Evolutionary conservation across 176 grass and related monocot genomes (phyloP).

Genomic region (Carex cristatella): DNA sequence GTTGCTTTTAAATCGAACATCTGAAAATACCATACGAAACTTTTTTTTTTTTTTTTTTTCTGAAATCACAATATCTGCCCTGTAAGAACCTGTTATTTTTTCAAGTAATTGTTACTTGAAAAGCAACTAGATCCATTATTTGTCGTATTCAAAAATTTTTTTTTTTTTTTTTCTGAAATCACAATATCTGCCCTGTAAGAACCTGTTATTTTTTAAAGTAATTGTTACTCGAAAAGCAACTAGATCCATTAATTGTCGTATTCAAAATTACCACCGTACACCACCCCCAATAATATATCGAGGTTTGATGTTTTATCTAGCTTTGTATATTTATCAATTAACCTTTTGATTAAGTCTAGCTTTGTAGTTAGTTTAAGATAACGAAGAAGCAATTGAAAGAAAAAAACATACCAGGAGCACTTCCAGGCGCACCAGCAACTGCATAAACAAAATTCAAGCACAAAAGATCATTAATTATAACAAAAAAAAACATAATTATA

Average conservation of each 20-base stretch:
- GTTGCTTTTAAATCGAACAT: neutral
- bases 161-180: neutral
- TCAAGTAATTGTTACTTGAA: neutral
- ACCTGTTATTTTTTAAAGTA: neutral
- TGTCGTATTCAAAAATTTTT: neutral
- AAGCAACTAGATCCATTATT: neutral
- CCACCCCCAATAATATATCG: too few species aligned
- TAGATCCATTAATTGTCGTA: neutral
- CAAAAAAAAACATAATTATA: neutral
- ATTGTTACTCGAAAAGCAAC: neutral
- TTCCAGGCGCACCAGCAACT: constrained; percentile 33
- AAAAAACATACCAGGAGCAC: constrained; percentile 2
- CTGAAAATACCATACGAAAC: neutral
- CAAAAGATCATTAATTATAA: neutral
- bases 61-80: neutral
- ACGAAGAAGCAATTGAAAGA: neutral
- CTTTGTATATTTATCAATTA: too few species aligned
- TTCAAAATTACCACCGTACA: too few species aligned
- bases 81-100: neutral
- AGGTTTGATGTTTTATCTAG: too few species aligned
- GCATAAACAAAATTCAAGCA: constrained; percentile 32
- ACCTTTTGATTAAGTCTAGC: too few species aligned
- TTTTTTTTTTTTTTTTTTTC: neutral
- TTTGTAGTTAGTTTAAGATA: too few species aligned
- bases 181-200: too few species aligned